Evolutionary conservation across 768 basidiomycete species (phyloP).

Genomic region (Asterophora lycoperdoides): DNA sequence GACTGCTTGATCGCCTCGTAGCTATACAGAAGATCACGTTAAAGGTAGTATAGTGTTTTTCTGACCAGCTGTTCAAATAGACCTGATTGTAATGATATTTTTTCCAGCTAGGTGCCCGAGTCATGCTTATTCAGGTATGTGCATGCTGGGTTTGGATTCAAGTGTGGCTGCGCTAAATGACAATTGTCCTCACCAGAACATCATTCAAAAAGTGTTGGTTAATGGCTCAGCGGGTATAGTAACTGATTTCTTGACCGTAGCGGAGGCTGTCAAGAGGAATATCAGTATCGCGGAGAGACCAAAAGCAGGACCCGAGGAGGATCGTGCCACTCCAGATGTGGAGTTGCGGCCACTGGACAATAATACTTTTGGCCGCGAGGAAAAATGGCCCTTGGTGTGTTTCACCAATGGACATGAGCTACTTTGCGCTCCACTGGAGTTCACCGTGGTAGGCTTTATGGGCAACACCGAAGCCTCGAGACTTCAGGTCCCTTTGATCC

Average conservation of each 20-base stretch:
- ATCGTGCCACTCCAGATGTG: not conserved
- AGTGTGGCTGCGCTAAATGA: not conserved
- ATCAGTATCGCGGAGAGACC: conserved; percentile 31
- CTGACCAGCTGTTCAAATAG: not conserved
- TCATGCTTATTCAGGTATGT: conserved; percentile 66
- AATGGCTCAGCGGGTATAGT: conserved; percentile 65
- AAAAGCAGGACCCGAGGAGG: not conserved
- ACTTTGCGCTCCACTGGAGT: conserved; percentile 51
- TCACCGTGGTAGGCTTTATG: conserved; percentile 50
- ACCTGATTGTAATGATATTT: not conserved
- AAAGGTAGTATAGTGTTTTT: conserved; percentile 31
- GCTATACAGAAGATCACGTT: conserved; percentile 45
- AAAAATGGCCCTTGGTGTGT: conserved; percentile 55
- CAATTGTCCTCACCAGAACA: conserved; percentile 39
- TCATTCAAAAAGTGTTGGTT: conserved; percentile 56
- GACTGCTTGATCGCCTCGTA: conserved; percentile 44
- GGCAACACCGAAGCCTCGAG: conserved; percentile 57
- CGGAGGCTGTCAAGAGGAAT: conserved; percentile 39
- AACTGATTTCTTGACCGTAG: conserved; percentile 41
- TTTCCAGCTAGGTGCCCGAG: conserved; percentile 66
- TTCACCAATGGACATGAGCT: conserved; percentile 48
- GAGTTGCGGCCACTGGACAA: conserved; percentile 17
- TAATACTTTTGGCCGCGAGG: conserved; percentile 22
- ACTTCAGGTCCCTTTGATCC: conserved; percentile 48
- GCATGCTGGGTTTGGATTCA: not conserved